Conservation (phyloP, 2,329 filamentous ascomycete genomes). For the Paracoccidioides lutzii region DNA sequence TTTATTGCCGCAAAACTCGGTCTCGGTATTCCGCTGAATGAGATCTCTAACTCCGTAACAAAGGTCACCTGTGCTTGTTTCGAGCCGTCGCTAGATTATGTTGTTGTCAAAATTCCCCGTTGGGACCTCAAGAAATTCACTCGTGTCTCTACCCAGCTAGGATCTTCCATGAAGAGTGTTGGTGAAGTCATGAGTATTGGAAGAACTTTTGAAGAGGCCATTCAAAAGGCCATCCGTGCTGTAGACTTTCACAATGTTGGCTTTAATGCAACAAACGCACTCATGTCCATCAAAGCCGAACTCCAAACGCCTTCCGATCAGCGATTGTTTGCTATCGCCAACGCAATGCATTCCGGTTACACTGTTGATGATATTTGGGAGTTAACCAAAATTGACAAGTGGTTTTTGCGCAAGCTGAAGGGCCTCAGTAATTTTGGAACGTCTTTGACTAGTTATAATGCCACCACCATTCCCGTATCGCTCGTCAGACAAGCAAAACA, state of each 20-base stretch:
- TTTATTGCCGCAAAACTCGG: conserved; percentile 96
- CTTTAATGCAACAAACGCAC: conserved; percentile 78
- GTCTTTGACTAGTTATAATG: conserved; percentile 56
- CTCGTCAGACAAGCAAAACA: conserved; percentile 77
- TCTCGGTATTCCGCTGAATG: conserved; percentile 85
- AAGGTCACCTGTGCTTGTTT: conserved; percentile 95
- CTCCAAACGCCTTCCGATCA: conserved; percentile 96
- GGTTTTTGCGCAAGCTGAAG: conserved; percentile 91
- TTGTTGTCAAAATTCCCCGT: conserved; percentile 95
- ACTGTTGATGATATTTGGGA: conserved; percentile 96
- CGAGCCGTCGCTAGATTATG: conserved; percentile 94
- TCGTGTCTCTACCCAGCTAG: conserved; percentile 85
- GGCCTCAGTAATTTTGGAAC: conserved; percentile 80
- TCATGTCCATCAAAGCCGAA: conserved; percentile 94
- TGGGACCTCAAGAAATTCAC: conserved; percentile 99
- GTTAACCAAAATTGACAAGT: conserved; percentile 96
- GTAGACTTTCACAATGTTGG: conserved; percentile 93
- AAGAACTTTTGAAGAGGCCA: conserved; percentile 91
- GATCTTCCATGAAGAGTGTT: conserved; percentile 98
- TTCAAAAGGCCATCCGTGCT: conserved; percentile 92
- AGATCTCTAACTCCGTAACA: conserved; percentile 92
- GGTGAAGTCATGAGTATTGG: conserved; percentile 99
- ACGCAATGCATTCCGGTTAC: conserved; percentile 91
- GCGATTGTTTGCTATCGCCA: conserved; percentile 91
- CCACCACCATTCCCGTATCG: conserved; percentile 50